Percentiles rank a stretch among this genome's conserved stretches.
Evolutionary conservation across 208 protist species (phyloP).

Genomic region (Wallacemonas sp.): DNA sequence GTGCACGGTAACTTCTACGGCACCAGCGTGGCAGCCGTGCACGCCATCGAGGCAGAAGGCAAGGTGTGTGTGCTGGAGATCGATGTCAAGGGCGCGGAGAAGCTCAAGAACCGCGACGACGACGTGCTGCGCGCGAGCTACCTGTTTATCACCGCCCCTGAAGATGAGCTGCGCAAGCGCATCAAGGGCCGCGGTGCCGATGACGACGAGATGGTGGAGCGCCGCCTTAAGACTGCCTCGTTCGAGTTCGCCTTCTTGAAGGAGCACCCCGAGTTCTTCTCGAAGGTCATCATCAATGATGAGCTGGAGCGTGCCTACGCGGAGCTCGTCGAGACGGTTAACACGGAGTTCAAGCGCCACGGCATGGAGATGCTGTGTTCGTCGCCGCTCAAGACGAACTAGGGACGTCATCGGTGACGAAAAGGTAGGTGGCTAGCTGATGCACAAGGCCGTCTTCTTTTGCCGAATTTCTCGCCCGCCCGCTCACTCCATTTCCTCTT

Average conservation of each 20-base stretch:
- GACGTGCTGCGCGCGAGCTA: conserved; percentile 45
- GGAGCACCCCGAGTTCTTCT: conserved; percentile 70
- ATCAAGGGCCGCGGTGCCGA: conserved; percentile 75
- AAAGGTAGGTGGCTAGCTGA: too few relatives aligned
- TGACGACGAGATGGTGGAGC: conserved; percentile 67
- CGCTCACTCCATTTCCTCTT: not conserved
- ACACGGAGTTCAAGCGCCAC: conserved; percentile 46
- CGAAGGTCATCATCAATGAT: conserved; percentile 65
- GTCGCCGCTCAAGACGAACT: conserved; percentile 1
- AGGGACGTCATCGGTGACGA: not conserved
- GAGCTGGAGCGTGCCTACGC: conserved; percentile 70
- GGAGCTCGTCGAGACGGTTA: conserved; percentile 47
- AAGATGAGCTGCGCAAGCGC: conserved; percentile 74
- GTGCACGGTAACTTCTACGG: conserved; percentile 96
- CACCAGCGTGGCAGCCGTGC: conserved; percentile 83
- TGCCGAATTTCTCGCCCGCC: too few relatives aligned
- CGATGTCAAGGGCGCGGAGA: conserved; percentile 90
- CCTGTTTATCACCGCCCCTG: conserved; percentile 82
- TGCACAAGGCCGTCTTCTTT: too few relatives aligned
- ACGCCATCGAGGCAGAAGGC: conserved; percentile 57
- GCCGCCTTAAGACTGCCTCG: conserved; percentile 71
- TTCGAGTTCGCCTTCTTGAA: conserved; percentile 76
- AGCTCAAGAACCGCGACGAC: conserved; percentile 37
- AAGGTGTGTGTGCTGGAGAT: conserved; percentile 91
- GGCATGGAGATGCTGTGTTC: conserved; percentile 41